phyloP scores from a whole-genome alignment of 768 basidiomycete genomes.

The Leucocoprinus sp. region DNA sequence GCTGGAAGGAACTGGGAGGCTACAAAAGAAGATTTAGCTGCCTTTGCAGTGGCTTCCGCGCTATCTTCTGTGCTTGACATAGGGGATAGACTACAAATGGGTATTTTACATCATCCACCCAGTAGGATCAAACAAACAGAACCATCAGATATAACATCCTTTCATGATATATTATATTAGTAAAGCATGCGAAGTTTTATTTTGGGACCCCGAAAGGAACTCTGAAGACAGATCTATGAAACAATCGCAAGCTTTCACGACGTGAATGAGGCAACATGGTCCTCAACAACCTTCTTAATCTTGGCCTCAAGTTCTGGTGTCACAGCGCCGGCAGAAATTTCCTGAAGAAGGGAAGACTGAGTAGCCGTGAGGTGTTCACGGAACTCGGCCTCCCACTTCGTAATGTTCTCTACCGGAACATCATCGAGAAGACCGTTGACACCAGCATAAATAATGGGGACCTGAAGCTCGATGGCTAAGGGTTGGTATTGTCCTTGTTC shows the following conservation, averaged over 20 bases:
- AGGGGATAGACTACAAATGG: background rate
- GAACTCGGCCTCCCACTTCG: constrained; percentile 90
- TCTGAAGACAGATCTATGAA: constrained; percentile 21
- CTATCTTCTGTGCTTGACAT: constrained; percentile 14
- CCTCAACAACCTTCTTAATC: constrained; percentile 93
- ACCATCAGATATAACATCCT: no score
- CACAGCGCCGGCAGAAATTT: constrained; percentile 78
- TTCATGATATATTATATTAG: constrained; percentile 12
- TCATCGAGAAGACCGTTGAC: constrained; percentile 99
- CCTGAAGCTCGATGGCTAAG: constrained; percentile 90
- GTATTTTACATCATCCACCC: no score
- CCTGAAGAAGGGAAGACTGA: constrained; percentile 69
- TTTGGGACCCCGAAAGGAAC: constrained; percentile 22
- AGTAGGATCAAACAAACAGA: no score
- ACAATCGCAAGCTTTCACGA: constrained; percentile 30
- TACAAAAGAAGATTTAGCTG: constrained; percentile 80
- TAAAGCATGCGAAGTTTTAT: constrained; percentile 19
- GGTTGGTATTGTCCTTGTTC: constrained; percentile 99
- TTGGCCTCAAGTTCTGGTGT: constrained; percentile 86
- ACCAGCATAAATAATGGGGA: constrained; percentile 98
- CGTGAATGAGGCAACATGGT: constrained; percentile 77
- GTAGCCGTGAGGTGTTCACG: constrained; percentile 74
- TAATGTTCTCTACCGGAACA: constrained; percentile 92
- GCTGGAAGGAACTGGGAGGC: constrained; percentile 73
- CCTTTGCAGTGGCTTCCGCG: constrained; percentile 57